These are phyloP conservation scores for Rhodamnia argentea DNA, from an alignment of 345 rosid species.

Conservation along the genomic window DNA sequence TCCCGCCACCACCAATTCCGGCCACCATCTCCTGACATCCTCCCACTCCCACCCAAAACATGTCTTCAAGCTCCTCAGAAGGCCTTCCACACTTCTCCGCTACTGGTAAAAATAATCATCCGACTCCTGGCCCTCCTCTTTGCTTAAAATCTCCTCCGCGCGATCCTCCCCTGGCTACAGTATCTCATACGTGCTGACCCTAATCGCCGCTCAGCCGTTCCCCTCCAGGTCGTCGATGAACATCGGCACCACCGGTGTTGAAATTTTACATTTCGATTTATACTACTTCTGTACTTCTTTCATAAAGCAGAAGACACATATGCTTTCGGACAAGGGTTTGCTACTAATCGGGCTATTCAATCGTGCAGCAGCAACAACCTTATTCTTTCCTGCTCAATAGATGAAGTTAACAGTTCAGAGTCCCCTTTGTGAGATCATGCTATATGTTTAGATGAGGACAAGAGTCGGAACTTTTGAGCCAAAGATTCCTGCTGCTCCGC, in stretches of 20 bases:
- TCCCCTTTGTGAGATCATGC: neutral
- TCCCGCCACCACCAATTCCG: conserved; percentile 31
- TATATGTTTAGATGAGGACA: neutral
- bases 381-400: neutral
- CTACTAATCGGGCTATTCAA: neutral
- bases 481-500: neutral
- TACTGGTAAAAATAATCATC: conserved; percentile 31
- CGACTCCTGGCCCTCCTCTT: neutral
- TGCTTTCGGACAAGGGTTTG: neutral
- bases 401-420: neutral
- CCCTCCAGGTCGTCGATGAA: conserved; percentile 26
- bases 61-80: conserved; percentile 31
- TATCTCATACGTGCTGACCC: conserved; percentile 44
- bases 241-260: too few relatives aligned
- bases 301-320: too few relatives aligned
- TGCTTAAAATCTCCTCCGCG: conserved; percentile 16
- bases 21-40: conserved; percentile 29
- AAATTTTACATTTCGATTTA: too few relatives aligned
- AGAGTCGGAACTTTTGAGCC: neutral
- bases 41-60: conserved; percentile 32
- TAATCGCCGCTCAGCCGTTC: conserved; percentile 26
- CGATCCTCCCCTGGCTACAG: conserved; percentile 29
- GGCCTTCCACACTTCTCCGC: conserved; percentile 29
- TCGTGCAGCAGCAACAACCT: conserved; percentile 37
- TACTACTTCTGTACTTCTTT: too few relatives aligned